A percentile compares a stretch with the other conserved stretches of the same genome.
Conservation (phyloP, 2,329 filamentous ascomycete species). For the Fusarium pseudograminearum region DNA sequence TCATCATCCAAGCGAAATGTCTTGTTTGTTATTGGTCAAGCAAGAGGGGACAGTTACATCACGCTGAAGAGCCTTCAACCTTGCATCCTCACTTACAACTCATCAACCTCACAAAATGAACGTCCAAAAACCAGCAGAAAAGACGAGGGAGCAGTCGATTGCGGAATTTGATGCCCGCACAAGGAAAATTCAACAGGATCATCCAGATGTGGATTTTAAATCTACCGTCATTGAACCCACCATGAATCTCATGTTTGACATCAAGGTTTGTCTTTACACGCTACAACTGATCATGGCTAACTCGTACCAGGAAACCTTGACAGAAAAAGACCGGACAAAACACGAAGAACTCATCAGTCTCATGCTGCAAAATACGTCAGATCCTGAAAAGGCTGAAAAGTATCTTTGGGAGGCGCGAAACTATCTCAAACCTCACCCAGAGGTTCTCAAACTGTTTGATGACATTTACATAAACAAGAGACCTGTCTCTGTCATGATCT, state of each 20-base stretch:
- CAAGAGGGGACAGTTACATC: slow-evolving; percentile 13
- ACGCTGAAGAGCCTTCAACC: slow-evolving; percentile 5
- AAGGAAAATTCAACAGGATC: slow-evolving; percentile 20
- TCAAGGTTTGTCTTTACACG: neutral
- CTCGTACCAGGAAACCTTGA: slow-evolving; percentile 29
- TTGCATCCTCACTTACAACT: slow-evolving; percentile 7
- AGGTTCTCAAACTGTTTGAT: slow-evolving; percentile 34
- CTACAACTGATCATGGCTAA: neutral
- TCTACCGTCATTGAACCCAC: slow-evolving; percentile 35
- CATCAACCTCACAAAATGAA: slow-evolving; percentile 11
- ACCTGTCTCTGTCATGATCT: slow-evolving; percentile 32
- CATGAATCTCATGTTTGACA: slow-evolving; percentile 41
- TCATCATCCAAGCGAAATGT: neutral
- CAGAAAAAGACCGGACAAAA: slow-evolving; percentile 7
- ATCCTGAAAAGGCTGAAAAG: slow-evolving; percentile 33
- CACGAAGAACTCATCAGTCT: slow-evolving; percentile 27
- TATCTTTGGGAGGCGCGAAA: slow-evolving; percentile 39
- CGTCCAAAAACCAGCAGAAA: neutral
- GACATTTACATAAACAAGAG: slow-evolving; percentile 37
- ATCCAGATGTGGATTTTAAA: slow-evolving; percentile 37
- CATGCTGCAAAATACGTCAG: slow-evolving; percentile 31
- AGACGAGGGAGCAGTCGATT: slow-evolving; percentile 36
- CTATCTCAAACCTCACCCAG: slow-evolving; percentile 30
- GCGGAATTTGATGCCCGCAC: slow-evolving; percentile 33
- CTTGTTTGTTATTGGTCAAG: neutral